Conservation (phyloP, 805 yeast species). For the Pichia californica region DNA sequence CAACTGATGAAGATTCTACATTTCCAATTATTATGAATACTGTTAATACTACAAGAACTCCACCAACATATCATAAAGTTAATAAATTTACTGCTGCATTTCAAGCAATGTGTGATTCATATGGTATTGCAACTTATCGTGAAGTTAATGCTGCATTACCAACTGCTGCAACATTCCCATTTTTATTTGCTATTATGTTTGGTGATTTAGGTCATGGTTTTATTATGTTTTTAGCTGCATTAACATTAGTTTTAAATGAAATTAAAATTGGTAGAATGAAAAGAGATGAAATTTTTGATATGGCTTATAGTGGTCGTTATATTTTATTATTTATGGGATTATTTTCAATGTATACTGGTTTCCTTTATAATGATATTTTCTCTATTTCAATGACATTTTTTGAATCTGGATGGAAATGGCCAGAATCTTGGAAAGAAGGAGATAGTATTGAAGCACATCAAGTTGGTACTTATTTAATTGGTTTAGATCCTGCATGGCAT, state of each 20-base stretch:
- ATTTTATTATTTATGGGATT: constrained; percentile 63
- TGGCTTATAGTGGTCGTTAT: constrained; percentile 70
- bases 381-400: constrained; percentile 66
- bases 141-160: constrained; percentile 75
- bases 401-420: constrained; percentile 68
- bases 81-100: constrained; percentile 65
- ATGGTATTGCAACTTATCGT: constrained; percentile 68
- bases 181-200: constrained; percentile 80
- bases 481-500: constrained; percentile 73
- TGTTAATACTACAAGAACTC: constrained; percentile 73
- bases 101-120: constrained; percentile 70
- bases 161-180: constrained; percentile 69
- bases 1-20: constrained; percentile 12
- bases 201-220: constrained; percentile 81
- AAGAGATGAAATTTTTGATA: constrained; percentile 69
- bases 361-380: constrained; percentile 65
- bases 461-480: constrained; percentile 51
- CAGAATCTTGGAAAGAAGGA: constrained; percentile 42
- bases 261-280: constrained; percentile 44
- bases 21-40: constrained; percentile 38
- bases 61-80: constrained; percentile 75
- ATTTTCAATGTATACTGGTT: constrained; percentile 70
- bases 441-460: constrained; percentile 42
- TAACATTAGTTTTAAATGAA: constrained; percentile 50
- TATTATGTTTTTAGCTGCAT: constrained; percentile 50